Evolutionary conservation across 805 yeast species (phyloP).

Genomic region (Teunomyces aglyptinius): DNA sequence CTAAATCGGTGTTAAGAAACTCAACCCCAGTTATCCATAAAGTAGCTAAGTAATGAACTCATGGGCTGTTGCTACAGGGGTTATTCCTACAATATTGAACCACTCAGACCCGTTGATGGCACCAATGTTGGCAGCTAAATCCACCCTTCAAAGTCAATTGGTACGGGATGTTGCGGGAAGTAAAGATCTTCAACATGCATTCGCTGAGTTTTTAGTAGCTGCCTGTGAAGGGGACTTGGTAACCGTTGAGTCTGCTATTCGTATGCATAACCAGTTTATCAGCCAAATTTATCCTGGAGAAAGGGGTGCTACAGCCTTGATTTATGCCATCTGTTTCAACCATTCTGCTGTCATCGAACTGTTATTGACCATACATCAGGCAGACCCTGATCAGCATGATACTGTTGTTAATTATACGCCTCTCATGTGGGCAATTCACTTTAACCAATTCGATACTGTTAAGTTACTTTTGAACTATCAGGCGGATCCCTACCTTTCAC

Average conservation of each 20-base stretch:
- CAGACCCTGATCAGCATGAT: constrained; percentile 53
- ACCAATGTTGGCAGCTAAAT: constrained; percentile 26
- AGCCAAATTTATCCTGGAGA: constrained; percentile 19
- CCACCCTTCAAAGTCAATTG: constrained; percentile 14
- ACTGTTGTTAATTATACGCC: constrained; percentile 56
- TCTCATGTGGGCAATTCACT: constrained; percentile 81
- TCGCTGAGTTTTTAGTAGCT: constrained; percentile 28
- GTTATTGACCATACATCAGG: constrained; percentile 40
- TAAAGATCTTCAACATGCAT: constrained; percentile 2
- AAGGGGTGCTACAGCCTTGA: constrained; percentile 32
- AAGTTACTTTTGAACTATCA: constrained; percentile 57
- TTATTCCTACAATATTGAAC: constrained; percentile 8
- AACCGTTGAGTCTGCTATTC: constrained; percentile 25
- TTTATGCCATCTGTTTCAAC: constrained; percentile 57
- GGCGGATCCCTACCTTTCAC: constrained; percentile 55
- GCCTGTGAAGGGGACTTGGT: constrained; percentile 39
- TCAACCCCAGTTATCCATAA: background rate
- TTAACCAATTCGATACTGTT: constrained; percentile 54
- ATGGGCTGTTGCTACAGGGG: constrained; percentile 1
- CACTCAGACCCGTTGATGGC: constrained; percentile 27
- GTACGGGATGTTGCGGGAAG: background rate
- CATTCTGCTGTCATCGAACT: constrained; percentile 47
- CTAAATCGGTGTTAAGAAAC: background rate
- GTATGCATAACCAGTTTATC: constrained; percentile 21
- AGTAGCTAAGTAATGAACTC: background rate